Evolutionary conservation across 805 yeast species (phyloP).

Genomic region (Cyberlindnera euphorbiae): DNA sequence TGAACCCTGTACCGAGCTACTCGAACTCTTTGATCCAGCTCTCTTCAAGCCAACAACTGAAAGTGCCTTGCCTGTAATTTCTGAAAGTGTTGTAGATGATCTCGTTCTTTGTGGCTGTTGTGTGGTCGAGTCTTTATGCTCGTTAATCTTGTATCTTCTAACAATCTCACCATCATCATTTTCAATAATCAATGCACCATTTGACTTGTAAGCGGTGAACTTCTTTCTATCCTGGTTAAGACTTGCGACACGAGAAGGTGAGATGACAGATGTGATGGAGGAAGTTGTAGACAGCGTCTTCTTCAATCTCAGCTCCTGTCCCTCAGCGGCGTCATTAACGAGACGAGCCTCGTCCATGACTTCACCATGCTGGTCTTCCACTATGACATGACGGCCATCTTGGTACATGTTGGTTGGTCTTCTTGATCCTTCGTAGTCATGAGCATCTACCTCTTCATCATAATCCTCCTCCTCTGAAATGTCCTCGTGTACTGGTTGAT

Average conservation of each 20-base stretch:
- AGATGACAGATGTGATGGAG: slow-evolving; percentile 17
- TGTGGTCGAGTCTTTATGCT: slow-evolving; percentile 35
- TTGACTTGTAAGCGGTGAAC: slow-evolving; percentile 71
- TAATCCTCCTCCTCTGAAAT: background rate
- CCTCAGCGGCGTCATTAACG: slow-evolving; percentile 24
- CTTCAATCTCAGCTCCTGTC: slow-evolving; percentile 3
- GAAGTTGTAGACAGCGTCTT: slow-evolving; percentile 16
- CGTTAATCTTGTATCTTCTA: slow-evolving; percentile 72
- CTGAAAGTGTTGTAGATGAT: slow-evolving; percentile 32
- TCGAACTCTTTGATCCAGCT: background rate
- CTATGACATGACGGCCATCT: slow-evolving; percentile 65
- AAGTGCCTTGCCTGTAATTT: slow-evolving; percentile 36
- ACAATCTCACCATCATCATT: slow-evolving; percentile 89
- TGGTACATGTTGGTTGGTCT: slow-evolving; percentile 44
- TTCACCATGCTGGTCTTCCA: slow-evolving; percentile 86
- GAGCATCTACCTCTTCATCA: slow-evolving; percentile 7
- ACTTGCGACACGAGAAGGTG: slow-evolving; percentile 12
- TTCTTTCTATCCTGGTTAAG: slow-evolving; percentile 15
- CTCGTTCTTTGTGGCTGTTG: slow-evolving; percentile 20
- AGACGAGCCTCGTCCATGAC: slow-evolving; percentile 53
- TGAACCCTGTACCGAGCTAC: background rate
- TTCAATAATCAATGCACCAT: slow-evolving; percentile 75
- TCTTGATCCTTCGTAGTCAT: slow-evolving; percentile 24
- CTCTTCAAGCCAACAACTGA: slow-evolving; percentile 49
- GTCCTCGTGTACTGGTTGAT: too few relatives aligned